Evolutionary conservation across 2,329 filamentous ascomycete species (phyloP).

Genomic region (Neurospora crassa): DNA sequence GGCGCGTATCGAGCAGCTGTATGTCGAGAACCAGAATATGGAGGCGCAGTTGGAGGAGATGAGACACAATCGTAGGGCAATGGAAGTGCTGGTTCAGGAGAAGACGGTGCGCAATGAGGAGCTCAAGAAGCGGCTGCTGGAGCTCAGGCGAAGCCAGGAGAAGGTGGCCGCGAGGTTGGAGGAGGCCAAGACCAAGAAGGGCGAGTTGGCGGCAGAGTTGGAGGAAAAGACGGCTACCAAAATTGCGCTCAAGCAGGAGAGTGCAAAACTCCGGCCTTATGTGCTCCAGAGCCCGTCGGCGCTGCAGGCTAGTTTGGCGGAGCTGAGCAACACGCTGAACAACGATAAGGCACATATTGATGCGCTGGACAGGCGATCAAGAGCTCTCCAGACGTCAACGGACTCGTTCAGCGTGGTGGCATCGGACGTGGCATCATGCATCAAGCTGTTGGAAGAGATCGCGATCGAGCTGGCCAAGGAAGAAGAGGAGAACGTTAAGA

Average conservation of each 20-base stretch:
- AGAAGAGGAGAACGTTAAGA: constrained; percentile 78
- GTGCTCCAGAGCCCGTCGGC: constrained; percentile 79
- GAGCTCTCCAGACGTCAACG: constrained; percentile 81
- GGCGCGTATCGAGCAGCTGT: constrained; percentile 75
- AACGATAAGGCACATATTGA: constrained; percentile 81
- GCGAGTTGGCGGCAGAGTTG: constrained; percentile 59
- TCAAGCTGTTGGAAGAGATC: constrained; percentile 83
- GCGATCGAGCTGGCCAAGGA: constrained; percentile 77
- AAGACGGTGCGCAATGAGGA: constrained; percentile 82
- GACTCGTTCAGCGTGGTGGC: constrained; percentile 82
- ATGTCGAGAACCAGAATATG: constrained; percentile 78
- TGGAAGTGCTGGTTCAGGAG: constrained; percentile 72
- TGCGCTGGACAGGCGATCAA: constrained; percentile 72
- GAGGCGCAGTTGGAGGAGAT: constrained; percentile 72
- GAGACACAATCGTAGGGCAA: constrained; percentile 66
- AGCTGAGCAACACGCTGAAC: constrained; percentile 69
- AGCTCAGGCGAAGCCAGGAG: constrained; percentile 74
- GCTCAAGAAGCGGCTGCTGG: constrained; percentile 70
- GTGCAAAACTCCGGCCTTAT: constrained; percentile 82
- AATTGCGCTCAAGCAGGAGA: constrained; percentile 69
- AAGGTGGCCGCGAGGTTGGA: constrained; percentile 75
- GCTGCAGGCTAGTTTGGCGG: constrained; percentile 71
- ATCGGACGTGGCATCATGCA: constrained; percentile 77
- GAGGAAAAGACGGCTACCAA: constrained; percentile 64
- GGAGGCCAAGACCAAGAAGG: constrained; percentile 71